A percentile compares a stretch with the other conserved stretches of the same genome.
Conservation (phyloP, 208 protist species). For the Endotrypanum monterogeii region DNA sequence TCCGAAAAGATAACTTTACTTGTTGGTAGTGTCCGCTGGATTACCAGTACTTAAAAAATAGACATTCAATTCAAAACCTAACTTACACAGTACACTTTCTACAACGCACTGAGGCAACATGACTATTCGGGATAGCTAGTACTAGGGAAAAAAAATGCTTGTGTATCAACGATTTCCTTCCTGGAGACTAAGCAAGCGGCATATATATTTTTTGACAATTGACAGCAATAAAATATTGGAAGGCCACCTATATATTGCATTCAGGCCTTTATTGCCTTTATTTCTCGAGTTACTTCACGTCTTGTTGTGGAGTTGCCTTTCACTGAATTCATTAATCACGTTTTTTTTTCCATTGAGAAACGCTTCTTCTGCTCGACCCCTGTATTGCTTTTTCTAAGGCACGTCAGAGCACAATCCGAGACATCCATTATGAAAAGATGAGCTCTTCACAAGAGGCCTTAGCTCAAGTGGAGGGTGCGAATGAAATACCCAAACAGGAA, state of each 20-base stretch:
- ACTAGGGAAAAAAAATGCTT: not conserved
- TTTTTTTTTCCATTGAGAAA: not conserved
- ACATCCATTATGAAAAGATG: constrained; percentile 11
- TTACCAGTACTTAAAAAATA: constrained; percentile 58
- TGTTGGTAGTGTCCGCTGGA: constrained; percentile 76
- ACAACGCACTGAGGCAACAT: not conserved
- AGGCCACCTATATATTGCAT: not conserved
- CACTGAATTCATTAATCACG: no score
- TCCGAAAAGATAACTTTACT: constrained; percentile 66
- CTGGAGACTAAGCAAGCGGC: not conserved
- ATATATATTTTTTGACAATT: not conserved
- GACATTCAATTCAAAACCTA: not conserved
- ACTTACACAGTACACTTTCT: not conserved
- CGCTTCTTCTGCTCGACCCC: not conserved
- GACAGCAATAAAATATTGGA: not conserved
- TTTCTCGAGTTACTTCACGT: not conserved
- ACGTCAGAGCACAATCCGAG: not conserved
- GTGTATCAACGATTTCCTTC: not conserved
- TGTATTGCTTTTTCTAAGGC: not conserved
- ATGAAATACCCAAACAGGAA: constrained; percentile 37
- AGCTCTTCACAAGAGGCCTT: constrained; percentile 5
- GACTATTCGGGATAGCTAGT: not conserved
- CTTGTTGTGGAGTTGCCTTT: no score
- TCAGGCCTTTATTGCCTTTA: not conserved
- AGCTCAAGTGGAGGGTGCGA: constrained; percentile 11